Conservation (phyloP, 2,329 filamentous ascomycete genomes). For the Chaetomium strumarium region DNA sequence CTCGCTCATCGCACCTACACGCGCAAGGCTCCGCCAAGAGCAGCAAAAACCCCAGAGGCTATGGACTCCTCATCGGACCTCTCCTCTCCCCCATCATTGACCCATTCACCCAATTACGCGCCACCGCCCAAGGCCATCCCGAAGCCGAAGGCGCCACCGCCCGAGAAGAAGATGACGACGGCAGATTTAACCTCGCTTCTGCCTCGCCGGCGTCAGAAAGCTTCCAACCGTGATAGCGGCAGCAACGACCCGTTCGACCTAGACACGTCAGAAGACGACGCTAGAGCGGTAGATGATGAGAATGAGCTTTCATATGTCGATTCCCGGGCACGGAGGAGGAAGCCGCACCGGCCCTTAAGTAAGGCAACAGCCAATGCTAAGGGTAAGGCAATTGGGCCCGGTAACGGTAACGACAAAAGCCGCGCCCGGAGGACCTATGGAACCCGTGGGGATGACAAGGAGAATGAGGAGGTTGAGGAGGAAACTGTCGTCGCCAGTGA, state of each 20-base stretch:
- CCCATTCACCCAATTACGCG: slow-evolving; percentile 56
- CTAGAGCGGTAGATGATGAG: slow-evolving; percentile 42
- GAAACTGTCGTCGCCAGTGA: slow-evolving; percentile 21
- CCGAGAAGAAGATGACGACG: slow-evolving; percentile 44
- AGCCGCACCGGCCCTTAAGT: slow-evolving; percentile 26
- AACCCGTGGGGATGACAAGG: slow-evolving; percentile 47
- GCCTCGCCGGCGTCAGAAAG: slow-evolving; percentile 45
- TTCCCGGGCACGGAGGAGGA: slow-evolving; percentile 29
- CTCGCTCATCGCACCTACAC: slow-evolving; percentile 40
- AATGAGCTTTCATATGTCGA: slow-evolving; percentile 50
- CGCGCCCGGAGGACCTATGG: slow-evolving; percentile 43
- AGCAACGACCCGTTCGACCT: slow-evolving; percentile 36
- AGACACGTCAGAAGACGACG: slow-evolving; percentile 42
- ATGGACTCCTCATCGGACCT: slow-evolving; percentile 45
- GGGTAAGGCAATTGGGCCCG: slow-evolving; percentile 22
- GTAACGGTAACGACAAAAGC: slow-evolving; percentile 15
- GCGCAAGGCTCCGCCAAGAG: slow-evolving; percentile 23
- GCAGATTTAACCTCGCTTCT: slow-evolving; percentile 49
- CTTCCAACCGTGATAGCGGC: slow-evolving; percentile 24
- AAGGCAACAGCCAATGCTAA: slow-evolving; percentile 21
- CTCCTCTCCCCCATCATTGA: slow-evolving; percentile 60
- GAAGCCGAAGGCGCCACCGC: slow-evolving; percentile 31
- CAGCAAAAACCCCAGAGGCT: slow-evolving; percentile 33
- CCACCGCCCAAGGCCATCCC: slow-evolving; percentile 25
- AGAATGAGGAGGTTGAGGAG: slow-evolving; percentile 42